A percentile compares a stretch with the other conserved stretches of the same genome.
Conservation (phyloP, 129 eudicot species). For the Solidago caesia region DNA sequence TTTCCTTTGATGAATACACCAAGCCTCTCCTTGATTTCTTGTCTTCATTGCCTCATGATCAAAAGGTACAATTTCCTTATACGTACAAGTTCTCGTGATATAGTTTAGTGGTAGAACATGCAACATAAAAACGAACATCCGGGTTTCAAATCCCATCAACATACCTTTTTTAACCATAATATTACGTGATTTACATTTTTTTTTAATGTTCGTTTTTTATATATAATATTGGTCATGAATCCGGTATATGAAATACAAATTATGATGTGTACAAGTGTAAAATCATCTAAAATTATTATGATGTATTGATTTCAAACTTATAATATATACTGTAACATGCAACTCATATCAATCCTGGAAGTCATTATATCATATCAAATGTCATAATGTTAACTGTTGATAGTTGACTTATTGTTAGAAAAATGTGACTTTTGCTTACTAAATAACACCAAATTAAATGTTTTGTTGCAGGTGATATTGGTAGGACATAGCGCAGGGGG, state of each 20-base stretch:
- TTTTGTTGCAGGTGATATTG: slow-evolving; percentile 34
- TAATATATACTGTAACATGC: no score
- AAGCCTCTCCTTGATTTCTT: slow-evolving; percentile 44
- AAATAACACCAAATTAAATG: not conserved
- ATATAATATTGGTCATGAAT: no score
- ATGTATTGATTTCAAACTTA: not conserved
- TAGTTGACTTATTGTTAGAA: slow-evolving; percentile 12
- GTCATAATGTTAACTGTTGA: not conserved
- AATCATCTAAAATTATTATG: not conserved
- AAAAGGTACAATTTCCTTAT: slow-evolving; percentile 31
- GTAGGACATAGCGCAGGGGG: slow-evolving; percentile 58
- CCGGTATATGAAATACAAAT: no score
- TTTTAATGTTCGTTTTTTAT: no score
- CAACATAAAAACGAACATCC: no score
- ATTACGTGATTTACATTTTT: no score
- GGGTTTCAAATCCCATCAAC: no score
- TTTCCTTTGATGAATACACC: slow-evolving; percentile 44
- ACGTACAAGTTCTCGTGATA: no score
- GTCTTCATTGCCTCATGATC: slow-evolving; percentile 32
- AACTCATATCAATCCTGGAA: no score
- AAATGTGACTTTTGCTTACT: not conserved
- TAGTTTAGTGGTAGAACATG: not conserved
- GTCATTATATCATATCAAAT: no score
- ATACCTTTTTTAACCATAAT: no score
- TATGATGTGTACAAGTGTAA: no score